Evolutionary conservation across 805 yeast species (phyloP).

Genomic region (Yarrowia keelungensis): DNA sequence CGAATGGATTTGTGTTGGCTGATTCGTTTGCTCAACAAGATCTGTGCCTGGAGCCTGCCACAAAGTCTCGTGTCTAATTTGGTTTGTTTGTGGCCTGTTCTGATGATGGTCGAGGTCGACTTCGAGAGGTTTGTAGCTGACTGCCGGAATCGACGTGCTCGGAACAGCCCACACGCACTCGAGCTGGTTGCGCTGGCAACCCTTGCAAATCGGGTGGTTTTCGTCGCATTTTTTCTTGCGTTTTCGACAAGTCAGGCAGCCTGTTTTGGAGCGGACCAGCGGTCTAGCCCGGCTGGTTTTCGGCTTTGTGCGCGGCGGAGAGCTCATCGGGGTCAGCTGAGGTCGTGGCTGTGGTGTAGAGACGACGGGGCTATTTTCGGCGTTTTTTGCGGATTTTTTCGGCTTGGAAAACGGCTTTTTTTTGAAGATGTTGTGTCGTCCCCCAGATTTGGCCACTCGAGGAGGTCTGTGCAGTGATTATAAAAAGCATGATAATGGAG

Average conservation of each 20-base stretch:
- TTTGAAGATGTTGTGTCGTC: not conserved
- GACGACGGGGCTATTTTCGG: too few species aligned
- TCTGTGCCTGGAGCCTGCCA: too few species aligned
- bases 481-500: constrained; percentile 13
- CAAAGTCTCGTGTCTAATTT: too few species aligned
- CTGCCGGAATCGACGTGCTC: constrained; percentile 21
- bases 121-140: constrained; percentile 10
- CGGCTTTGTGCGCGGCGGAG: not conserved
- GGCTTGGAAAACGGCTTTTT: too few species aligned
- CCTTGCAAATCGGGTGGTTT: constrained; percentile 56
- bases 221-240: constrained; percentile 66
- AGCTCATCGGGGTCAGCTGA: not conserved
- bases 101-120: not conserved
- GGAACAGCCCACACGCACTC: constrained; percentile 35
- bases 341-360: too few species aligned
- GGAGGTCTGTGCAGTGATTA: constrained; percentile 4
- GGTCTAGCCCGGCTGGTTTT: not conserved
- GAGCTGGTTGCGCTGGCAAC: constrained; percentile 24
- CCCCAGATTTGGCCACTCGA: constrained; percentile 7
- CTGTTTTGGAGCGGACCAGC: constrained; percentile 25
- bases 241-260: constrained; percentile 26
- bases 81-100: too few species aligned
- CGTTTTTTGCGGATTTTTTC: too few species aligned
- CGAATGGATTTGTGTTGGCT: not conserved
- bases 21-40: too few species aligned